Evolutionary conservation across 805 yeast genomes (phyloP), one percentile per base, ranked within the genome.

Genomic region (Monosporozyma solicola): DNA sequence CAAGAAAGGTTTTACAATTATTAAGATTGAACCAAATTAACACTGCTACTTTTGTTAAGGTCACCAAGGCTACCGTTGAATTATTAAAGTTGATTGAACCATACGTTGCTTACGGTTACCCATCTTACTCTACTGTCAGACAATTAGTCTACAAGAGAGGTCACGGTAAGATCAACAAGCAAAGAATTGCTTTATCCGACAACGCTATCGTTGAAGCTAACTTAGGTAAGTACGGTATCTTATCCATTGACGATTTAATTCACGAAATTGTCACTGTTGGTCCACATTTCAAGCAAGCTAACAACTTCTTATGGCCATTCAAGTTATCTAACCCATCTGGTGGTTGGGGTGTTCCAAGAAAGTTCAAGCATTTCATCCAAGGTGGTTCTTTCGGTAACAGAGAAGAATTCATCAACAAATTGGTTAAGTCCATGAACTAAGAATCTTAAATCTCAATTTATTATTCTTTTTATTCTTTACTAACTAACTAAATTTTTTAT

Each of bases 371-470:
- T 80, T 89, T 86, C 74, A 85, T 89, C 83, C 95, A 87, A 80
- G 96, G 96, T 82, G 96, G 96, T 85, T 85, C 94, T 81, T 83
- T 89, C 77, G 96, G 96, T 86, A 89, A 89, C 95, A 87, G 96
- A 80, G 96, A 89, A 81, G 84, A 87, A 72, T 85, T 80, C 87
- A 89, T 89, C 79, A 89, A 89, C 85, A 84, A 86, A 75, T 85
- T 89, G 78, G 87, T 88, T 74, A 87, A 88, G 82, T 85, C 87
- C 75, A 87, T 86, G 94, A 86, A 85, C 89, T 87, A 86, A 79
- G 72, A 46, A 20, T 29, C 33, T 15, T 22, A 27, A 13, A 3
- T 27, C 32, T 22, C 20, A 11, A 9, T 15, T 24, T 25, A 24
- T 31, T 46, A 7, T n/a, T 35, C 20, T 11, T 43, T 43, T 31